These are phyloP conservation scores for Kodamaea plutei DNA, from an alignment of 1,139 yeast species.

Conservation along the genomic window DNA sequence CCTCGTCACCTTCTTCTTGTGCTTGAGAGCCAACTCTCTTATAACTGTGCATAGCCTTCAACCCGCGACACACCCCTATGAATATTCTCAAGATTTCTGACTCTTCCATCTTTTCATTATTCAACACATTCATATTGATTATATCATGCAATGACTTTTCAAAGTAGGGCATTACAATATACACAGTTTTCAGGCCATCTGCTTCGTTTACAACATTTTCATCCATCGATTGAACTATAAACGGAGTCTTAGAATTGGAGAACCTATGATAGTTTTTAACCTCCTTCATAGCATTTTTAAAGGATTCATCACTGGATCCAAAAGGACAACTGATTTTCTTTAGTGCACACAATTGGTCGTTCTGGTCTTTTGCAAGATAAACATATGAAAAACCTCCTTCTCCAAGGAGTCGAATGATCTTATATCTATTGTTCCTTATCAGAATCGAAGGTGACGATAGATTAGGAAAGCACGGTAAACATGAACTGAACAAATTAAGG, in stretches of 20 bases:
- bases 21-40: slow-evolving; percentile 26
- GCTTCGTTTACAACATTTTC: slow-evolving; percentile 65
- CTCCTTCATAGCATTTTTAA: slow-evolving; percentile 66
- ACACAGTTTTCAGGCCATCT: slow-evolving; percentile 77
- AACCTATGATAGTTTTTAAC: slow-evolving; percentile 73
- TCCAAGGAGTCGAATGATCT: slow-evolving; percentile 68
- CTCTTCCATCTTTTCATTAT: slow-evolving; percentile 52
- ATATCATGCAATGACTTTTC: slow-evolving; percentile 71
- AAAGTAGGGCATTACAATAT: slow-evolving; percentile 75
- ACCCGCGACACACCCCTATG: slow-evolving; percentile 68
- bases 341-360: slow-evolving; percentile 57
- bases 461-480: slow-evolving; percentile 43
- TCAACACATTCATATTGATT: slow-evolving; percentile 60
- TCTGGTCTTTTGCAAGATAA: slow-evolving; percentile 59
- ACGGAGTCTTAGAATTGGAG: slow-evolving; percentile 48
- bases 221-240: slow-evolving; percentile 66
- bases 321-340: slow-evolving; percentile 86
- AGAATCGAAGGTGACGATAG: slow-evolving; percentile 43
- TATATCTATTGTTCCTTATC: slow-evolving; percentile 49
- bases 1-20: slow-evolving; percentile 21
- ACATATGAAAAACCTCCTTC: slow-evolving; percentile 92
- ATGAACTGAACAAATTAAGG: slow-evolving; percentile 23
- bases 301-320: slow-evolving; percentile 66
- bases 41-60: slow-evolving; percentile 72
- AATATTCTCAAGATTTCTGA: slow-evolving; percentile 58